A percentile compares a stretch with the other conserved stretches of the same genome.
Conservation (phyloP, 805 yeast genomes). For the Metschnikowia similis region DNA sequence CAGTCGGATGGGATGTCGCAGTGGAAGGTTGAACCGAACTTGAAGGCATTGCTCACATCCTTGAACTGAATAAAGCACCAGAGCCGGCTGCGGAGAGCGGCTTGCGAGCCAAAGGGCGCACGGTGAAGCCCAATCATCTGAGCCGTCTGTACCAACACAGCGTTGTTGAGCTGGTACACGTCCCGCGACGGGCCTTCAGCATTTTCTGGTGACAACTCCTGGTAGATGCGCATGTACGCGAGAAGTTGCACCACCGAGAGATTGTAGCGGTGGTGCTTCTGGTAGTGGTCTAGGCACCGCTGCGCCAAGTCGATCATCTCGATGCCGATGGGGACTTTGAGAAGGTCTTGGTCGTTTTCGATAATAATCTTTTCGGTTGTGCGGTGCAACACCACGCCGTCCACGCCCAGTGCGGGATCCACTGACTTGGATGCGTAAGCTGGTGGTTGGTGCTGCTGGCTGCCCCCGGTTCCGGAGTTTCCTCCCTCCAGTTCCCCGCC, state of each 20-base stretch:
- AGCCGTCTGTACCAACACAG: conserved; percentile 16
- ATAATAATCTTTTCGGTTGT: neutral
- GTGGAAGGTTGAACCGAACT: conserved; percentile 13
- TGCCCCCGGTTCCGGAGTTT: neutral
- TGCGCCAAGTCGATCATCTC: conserved; percentile 17
- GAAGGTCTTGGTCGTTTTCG: conserved; percentile 2
- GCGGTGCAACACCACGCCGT: neutral
- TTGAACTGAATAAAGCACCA: conserved; percentile 14
- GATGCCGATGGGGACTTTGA: conserved; percentile 15
- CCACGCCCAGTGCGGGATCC: neutral
- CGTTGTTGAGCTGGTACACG: conserved; percentile 14
- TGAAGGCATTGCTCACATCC: conserved; percentile 12
- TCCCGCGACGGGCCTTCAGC: conserved; percentile 18
- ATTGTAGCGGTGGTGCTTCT: conserved; percentile 8
- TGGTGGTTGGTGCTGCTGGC: neutral
- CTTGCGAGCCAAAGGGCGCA: conserved; percentile 12
- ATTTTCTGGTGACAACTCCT: conserved; percentile 16
- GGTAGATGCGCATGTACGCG: conserved; percentile 11
- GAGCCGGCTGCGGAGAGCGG: conserved; percentile 13
- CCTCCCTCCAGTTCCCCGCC: neutral
- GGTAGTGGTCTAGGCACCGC: conserved; percentile 13
- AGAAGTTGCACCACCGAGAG: conserved; percentile 13
- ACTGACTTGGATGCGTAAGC: neutral
- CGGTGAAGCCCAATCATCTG: conserved; percentile 15
- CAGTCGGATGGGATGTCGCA: conserved; percentile 10